Percentiles rank a stretch among this genome's conserved stretches.
phyloP scores from a whole-genome alignment of 768 basidiomycete genomes.

The Cyclocybe cylindracea region DNA sequence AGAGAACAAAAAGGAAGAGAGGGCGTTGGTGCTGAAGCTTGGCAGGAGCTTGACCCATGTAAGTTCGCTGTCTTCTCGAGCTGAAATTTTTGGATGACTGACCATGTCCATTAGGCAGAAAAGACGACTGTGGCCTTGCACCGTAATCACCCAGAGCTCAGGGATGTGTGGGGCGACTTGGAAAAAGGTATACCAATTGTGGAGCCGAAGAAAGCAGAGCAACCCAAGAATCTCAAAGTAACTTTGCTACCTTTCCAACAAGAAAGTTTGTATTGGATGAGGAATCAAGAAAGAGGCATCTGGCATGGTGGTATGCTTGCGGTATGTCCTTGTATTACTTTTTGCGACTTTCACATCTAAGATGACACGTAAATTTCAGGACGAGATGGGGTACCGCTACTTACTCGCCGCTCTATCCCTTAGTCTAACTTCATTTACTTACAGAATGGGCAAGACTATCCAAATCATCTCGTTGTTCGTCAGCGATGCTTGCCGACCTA shows the following conservation, averaged over 20 bases:
- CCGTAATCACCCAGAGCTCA: slow-evolving; percentile 78
- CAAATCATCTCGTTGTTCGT: slow-evolving; percentile 92
- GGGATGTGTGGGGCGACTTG: slow-evolving; percentile 86
- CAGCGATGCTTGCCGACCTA: slow-evolving; percentile 75
- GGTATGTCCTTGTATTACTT: slow-evolving; percentile 41
- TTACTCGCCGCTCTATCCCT: neutral
- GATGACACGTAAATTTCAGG: slow-evolving; percentile 40
- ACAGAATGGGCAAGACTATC: slow-evolving; percentile 92
- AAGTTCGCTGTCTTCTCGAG: slow-evolving; percentile 18
- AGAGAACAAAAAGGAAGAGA: slow-evolving; percentile 47
- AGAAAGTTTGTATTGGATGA: slow-evolving; percentile 96
- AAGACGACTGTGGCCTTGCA: slow-evolving; percentile 63
- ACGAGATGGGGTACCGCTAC: slow-evolving; percentile 83
- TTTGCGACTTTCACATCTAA: neutral
- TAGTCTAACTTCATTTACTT: slow-evolving; percentile 9
- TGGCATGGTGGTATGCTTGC: slow-evolving; percentile 95
- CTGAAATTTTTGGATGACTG: slow-evolving; percentile 6
- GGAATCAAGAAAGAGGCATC: slow-evolving; percentile 81
- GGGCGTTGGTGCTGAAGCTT: slow-evolving; percentile 50
- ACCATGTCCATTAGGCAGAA: slow-evolving; percentile 54
- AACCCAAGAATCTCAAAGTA: slow-evolving; percentile 83
- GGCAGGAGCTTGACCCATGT: slow-evolving; percentile 79
- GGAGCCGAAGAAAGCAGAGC: slow-evolving; percentile 69
- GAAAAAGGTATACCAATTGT: slow-evolving; percentile 60
- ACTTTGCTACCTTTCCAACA: slow-evolving; percentile 92